A percentile compares a stretch with the other conserved stretches of the same genome.
These are phyloP conservation scores for Scenedesmus sp. DNA, from an alignment of 163 green algal genomes.

Conservation along the genomic window DNA sequence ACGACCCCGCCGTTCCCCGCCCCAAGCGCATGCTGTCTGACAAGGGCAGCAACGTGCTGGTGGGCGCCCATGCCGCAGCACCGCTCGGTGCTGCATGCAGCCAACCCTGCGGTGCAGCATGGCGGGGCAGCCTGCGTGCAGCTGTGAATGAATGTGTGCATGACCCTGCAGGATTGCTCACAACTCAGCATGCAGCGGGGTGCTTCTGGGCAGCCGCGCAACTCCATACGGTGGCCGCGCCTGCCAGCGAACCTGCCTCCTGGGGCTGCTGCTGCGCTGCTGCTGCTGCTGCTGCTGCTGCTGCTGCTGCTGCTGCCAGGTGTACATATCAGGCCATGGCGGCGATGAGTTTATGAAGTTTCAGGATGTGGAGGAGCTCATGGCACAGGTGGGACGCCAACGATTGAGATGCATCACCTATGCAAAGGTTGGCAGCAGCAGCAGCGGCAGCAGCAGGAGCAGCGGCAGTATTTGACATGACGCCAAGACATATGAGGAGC, in stretches of 20 bases:
- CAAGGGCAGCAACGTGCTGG: constrained; percentile 83
- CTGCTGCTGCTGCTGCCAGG: constrained; percentile 52
- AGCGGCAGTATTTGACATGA: not conserved
- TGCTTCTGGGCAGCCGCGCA: no score
- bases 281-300: constrained; percentile 6
- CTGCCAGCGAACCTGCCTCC: no score
- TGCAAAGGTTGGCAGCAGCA: not conserved
- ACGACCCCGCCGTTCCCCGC: constrained; percentile 78
- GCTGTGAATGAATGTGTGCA: not conserved
- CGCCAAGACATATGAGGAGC: no score
- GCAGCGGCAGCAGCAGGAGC: not conserved
- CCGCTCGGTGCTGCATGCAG: no score
- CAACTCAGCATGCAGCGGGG: no score
- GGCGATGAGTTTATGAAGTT: constrained; percentile 95
- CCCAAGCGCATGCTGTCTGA: constrained; percentile 89
- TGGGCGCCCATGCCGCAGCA: constrained; percentile 55
- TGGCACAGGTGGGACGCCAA: constrained; percentile 61
- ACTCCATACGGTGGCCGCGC: no score
- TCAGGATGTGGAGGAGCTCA: constrained; percentile 85
- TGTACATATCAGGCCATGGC: constrained; percentile 92
- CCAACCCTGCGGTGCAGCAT: not conserved
- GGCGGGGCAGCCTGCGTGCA: no score
- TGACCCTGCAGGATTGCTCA: no score
- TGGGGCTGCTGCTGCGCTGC: no score
- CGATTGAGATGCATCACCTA: no score